These are phyloP conservation scores for Clavariopsis aquatica DNA, from an alignment of 495 filamentous ascomycete species.

Conservation along the genomic window DNA sequence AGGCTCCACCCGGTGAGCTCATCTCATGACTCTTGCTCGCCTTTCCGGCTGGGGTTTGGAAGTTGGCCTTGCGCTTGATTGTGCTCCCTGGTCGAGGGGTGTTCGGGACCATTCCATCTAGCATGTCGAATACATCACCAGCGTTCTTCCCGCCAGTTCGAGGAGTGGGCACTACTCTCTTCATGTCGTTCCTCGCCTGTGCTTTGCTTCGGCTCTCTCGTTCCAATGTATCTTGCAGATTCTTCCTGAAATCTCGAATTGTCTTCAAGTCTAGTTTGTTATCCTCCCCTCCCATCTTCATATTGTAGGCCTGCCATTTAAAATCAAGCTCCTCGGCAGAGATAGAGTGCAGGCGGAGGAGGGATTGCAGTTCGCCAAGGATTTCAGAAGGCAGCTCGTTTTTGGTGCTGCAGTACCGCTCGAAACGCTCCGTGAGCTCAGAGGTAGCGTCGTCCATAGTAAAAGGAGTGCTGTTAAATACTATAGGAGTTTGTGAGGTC, in stretches of 20 bases:
- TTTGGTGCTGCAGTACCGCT: slow-evolving; percentile 35
- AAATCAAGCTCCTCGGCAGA: slow-evolving; percentile 81
- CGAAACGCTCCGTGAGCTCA: slow-evolving; percentile 35
- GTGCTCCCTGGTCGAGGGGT: slow-evolving; percentile 63
- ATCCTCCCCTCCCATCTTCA: slow-evolving; percentile 83
- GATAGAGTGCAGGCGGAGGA: slow-evolving; percentile 77
- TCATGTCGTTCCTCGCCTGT: slow-evolving; percentile 61
- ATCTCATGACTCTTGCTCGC: slow-evolving; percentile 49
- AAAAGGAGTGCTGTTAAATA: not conserved
- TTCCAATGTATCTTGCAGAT: slow-evolving; percentile 81
- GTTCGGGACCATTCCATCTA: slow-evolving; percentile 75
- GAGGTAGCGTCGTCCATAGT: slow-evolving; percentile 40
- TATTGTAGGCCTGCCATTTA: slow-evolving; percentile 97
- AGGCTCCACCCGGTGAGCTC: slow-evolving; percentile 50
- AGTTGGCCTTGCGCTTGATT: slow-evolving; percentile 63
- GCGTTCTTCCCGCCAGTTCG: slow-evolving; percentile 54
- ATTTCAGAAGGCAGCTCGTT: slow-evolving; percentile 69
- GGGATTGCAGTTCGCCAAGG: slow-evolving; percentile 74
- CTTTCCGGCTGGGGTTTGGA: slow-evolving; percentile 60
- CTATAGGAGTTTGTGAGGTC: no score
- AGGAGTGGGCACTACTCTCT: slow-evolving; percentile 66
- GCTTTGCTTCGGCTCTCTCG: slow-evolving; percentile 64
- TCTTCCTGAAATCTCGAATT: slow-evolving; percentile 75
- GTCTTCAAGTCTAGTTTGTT: slow-evolving; percentile 68
- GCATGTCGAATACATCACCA: slow-evolving; percentile 81